A percentile compares a stretch with the other conserved stretches of the same genome.
phyloP scores from a whole-genome alignment of 768 basidiomycete genomes.

The Podaxis sp. region DNA sequence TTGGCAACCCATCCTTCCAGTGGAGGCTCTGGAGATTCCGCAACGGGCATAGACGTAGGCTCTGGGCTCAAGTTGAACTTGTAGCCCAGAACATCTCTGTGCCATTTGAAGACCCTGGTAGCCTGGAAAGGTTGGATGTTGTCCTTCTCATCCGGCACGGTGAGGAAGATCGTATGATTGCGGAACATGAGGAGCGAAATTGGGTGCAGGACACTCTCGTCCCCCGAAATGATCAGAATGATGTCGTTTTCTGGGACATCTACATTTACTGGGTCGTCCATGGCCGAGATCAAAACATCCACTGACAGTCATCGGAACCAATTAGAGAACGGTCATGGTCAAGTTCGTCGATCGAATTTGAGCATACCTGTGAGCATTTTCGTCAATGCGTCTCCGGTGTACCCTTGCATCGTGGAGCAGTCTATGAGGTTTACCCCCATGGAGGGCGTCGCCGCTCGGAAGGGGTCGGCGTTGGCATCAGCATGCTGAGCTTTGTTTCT shows the following conservation, averaged over 20 bases:
- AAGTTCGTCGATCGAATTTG: not conserved
- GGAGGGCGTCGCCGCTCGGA: constrained; percentile 1
- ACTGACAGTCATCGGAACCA: not conserved
- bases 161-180: not conserved
- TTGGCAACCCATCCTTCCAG: not conserved
- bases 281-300: constrained; percentile 5
- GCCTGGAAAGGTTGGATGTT: constrained; percentile 1
- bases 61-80: not conserved
- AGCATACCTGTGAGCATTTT: constrained; percentile 3
- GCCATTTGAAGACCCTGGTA: constrained; percentile 10
- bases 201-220: not conserved
- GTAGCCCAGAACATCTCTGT: constrained; percentile 5
- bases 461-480: not conserved
- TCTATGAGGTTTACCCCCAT: constrained; percentile 8
- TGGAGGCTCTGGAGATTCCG: not conserved
- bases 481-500: not conserved
- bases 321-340: not conserved
- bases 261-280: not conserved
- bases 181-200: constrained; percentile 3
- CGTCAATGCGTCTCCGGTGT: not conserved
- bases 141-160: not conserved
- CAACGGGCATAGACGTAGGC: not conserved
- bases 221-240: constrained; percentile 2
- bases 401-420: constrained; percentile 4
- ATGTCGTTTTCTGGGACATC: not conserved